Conservation (phyloP, 1,284 basidiomycete species). For the Moniliella sp. region DNA sequence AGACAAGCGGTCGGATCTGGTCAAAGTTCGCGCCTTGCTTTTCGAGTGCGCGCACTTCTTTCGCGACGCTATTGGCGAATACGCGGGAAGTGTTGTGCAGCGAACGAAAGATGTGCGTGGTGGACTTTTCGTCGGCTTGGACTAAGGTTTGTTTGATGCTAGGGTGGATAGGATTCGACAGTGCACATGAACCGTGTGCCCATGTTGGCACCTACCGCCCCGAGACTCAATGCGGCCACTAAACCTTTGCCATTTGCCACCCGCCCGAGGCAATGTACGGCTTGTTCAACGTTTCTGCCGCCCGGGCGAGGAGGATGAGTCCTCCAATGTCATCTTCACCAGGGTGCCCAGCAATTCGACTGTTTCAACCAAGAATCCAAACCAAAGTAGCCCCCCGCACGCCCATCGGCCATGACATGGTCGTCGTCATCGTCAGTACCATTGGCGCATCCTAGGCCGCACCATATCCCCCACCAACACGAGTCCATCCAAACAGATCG, state of each 20-base stretch:
- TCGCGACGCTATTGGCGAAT: conserved; percentile 59
- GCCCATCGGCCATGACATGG: too few relatives aligned
- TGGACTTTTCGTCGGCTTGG: conserved; percentile 54
- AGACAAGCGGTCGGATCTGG: conserved; percentile 57
- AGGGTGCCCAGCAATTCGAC: conserved; percentile 60
- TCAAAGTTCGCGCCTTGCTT: conserved; percentile 65
- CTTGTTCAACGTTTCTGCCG: conserved; percentile 58
- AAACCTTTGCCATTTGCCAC: conserved; percentile 46
- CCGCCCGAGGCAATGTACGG: conserved; percentile 75
- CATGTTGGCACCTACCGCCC: conserved; percentile 66
- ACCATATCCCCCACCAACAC: too few relatives aligned
- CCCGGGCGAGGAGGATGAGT: conserved; percentile 68
- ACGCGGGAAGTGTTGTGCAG: conserved; percentile 68
- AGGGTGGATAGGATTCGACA: conserved; percentile 51
- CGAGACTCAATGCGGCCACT: conserved; percentile 58
- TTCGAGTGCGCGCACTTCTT: conserved; percentile 63
- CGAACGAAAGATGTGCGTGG: conserved; percentile 61
- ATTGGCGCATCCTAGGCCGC: background rate
- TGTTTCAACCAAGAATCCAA: background rate
- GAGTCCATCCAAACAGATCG: too few relatives aligned
- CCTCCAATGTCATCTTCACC: conserved; percentile 85
- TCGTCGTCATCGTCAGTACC: too few relatives aligned
- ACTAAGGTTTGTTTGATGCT: conserved; percentile 79
- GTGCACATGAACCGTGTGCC: conserved; percentile 66
- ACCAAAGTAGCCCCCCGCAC: too few relatives aligned